Evolutionary conservation across 2,329 filamentous ascomycete species (phyloP), one percentile per base, ranked within the genome.

Genomic region (Cytospora piceicola): DNA sequence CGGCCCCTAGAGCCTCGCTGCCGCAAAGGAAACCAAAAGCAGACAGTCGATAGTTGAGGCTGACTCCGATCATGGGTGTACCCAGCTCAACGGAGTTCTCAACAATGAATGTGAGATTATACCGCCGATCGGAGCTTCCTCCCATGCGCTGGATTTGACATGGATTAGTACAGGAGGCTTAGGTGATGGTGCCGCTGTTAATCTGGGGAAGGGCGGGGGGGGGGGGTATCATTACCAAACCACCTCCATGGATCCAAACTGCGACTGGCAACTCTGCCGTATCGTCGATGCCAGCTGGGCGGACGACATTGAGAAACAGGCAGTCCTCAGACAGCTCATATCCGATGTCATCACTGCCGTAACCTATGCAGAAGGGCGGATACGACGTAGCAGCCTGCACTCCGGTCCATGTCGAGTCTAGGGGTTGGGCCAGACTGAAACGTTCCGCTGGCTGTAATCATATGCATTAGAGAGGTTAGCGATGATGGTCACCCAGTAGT

Each of bases 21-120:
- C 79, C 76, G 42, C 75, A 75, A 2, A 85, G 69, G 68, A 85
- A 83, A 1, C 83, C 79, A 69, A 80, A 82, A 2, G 78, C 78
- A 14, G 76, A 78, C 9, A 83, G 73, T 20, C 83, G 77, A 67
- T 85, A 85, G 68, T 84, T 83, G 53, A 85, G 69, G 12, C 77
- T 78, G 3, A 85, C 79, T 0, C 75, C 81, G 32, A 85, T 80
- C 60, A 85, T 75, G 0, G 81, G 82, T 42, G 80, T 81, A 52
- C 77, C 77, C 22, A 82, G 77, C 17, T 77, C 69, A 17, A 79
- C 77, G 0, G 80, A 78, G 49, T 81, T 79, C 17, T 80, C 71
- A 2, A 89, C 83, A 36, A 89, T 83, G 64, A 83, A 85, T 12
- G 84, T 85, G 42, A 88, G 77, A 67, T 89, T 89, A 72, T 90